Base-by-base conservation (phyloP, 2,329 filamentous ascomycete species). In the Beauveria medogensis region DNA sequence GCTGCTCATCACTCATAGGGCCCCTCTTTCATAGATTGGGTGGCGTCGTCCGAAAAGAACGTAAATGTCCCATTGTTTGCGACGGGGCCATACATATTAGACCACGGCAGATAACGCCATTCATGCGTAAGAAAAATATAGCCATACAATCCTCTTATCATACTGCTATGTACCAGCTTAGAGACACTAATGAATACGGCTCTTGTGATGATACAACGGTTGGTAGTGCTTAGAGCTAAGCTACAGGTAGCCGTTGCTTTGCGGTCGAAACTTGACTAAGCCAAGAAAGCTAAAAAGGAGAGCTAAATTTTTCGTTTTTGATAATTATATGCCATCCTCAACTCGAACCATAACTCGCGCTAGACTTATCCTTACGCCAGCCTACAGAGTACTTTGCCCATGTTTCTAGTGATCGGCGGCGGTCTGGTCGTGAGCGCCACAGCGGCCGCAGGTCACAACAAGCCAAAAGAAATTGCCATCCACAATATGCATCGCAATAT, bases 141-240 rank as follows among this genome's bases (percentile, higher is more conserved):
- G 22, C 47, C 22, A 50, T 7, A 18, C 12, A 14, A 14, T 24
- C 18, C 7, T 43, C 16, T 16, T 18, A 26, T 50, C 47, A 50
- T 50, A 16, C 47, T n/a, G 24, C 47, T 48, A 12, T 28, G 28
- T 28, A 28, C 28, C 12, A 37, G 12, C 34, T 14, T 5, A 14
- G 34, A 43, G 40, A 9, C 40, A 43, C 40, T 6, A 37, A 37
- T 16, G 12, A 37, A 37, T 2, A 37, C 34, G 34, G 34, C 10
- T 43, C 34, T n/a, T 54, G 51, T 43, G 18, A 55, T 55, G 30
- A 43, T 55, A 20, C 54, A 56, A 48, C 54, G 54, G 54, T 44
- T 56, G 37, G 34, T 37, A 37, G 34, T 14, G 34, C 34, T 16
- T 37, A 37, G 12, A 16, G 34, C 34, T 37, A 37, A 37, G 34